Percentiles rank a stretch among this genome's conserved stretches.
phyloP scores from a whole-genome alignment of 371 early-diverging fungal genomes.

The Batkoa obscura region DNA sequence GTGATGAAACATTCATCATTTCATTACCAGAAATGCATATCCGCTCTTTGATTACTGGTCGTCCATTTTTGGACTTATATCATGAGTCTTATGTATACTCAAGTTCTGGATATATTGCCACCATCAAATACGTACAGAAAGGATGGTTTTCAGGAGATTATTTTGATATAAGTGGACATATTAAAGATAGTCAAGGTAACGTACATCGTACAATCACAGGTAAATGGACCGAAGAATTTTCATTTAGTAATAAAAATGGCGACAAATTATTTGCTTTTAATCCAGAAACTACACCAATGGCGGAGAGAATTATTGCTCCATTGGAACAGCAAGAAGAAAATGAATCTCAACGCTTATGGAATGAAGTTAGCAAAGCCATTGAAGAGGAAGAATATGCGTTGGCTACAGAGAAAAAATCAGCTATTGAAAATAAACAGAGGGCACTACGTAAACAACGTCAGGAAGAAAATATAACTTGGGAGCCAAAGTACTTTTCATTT shows the following conservation, averaged over 20 bases:
- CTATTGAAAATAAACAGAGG: conserved; percentile 53
- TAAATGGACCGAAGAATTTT: conserved; percentile 8
- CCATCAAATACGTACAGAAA: conserved; percentile 22
- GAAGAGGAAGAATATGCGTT: conserved; percentile 35
- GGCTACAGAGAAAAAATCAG: conserved; percentile 46
- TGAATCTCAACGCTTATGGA: conserved; percentile 59
- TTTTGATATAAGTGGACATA: conserved; percentile 22
- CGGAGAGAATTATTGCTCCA: conserved; percentile 22
- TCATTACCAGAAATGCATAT: conserved; percentile 32
- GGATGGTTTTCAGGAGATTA: conserved; percentile 33
- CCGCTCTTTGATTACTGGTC: conserved; percentile 30
- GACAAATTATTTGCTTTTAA: neutral
- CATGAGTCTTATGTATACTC: conserved; percentile 27
- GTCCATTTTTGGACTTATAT: conserved; percentile 31
- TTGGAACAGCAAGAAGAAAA: conserved; percentile 31
- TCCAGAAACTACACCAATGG: conserved; percentile 13
- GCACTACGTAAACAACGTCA: conserved; percentile 41
- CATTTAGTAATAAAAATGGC: neutral
- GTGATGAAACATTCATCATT: conserved; percentile 28
- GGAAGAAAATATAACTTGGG: conserved; percentile 32
- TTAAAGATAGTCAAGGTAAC: conserved; percentile 9
- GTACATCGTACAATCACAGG: conserved; percentile 4
- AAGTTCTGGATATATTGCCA: conserved; percentile 20
- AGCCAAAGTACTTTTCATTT: conserved; percentile 23
- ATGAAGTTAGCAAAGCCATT: conserved; percentile 44